Evolutionary conservation across 1,284 basidiomycete genomes (phyloP).

Genomic region (Ustilago loliicola): DNA sequence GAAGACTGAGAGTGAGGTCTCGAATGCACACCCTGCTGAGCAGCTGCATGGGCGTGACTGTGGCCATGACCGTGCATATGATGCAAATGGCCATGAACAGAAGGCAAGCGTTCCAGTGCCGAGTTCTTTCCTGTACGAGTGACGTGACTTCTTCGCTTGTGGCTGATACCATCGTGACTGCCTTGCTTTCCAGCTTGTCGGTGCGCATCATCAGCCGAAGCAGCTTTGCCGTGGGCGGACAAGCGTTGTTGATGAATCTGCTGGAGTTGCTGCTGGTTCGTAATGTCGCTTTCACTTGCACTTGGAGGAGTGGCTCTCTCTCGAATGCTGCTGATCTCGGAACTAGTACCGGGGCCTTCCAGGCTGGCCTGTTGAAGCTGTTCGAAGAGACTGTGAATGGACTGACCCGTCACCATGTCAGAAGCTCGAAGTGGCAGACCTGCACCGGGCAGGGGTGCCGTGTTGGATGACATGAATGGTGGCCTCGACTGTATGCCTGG

Average conservation of each 20-base stretch:
- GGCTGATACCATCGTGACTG: constrained; percentile 35
- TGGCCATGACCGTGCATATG: constrained; percentile 40
- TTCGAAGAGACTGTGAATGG: constrained; percentile 49
- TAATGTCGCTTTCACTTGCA: constrained; percentile 43
- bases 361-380: constrained; percentile 47
- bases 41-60: constrained; percentile 17
- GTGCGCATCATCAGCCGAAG: constrained; percentile 55
- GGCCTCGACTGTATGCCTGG: constrained; percentile 26
- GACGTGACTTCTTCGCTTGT: constrained; percentile 51
- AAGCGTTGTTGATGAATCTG: constrained; percentile 22
- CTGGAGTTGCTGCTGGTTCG: constrained; percentile 32
- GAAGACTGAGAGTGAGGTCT: constrained; percentile 42
- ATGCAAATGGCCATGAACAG: constrained; percentile 47
- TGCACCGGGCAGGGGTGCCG: constrained; percentile 39
- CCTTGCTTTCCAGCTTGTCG: constrained; percentile 46
- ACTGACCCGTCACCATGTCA: constrained; percentile 48
- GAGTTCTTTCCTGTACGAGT: constrained; percentile 51
- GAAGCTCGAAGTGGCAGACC: constrained; percentile 27
- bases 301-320: constrained; percentile 43
- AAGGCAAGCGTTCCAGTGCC: constrained; percentile 46
- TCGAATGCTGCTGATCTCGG: constrained; percentile 41
- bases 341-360: constrained; percentile 30
- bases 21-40: constrained; percentile 24
- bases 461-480: constrained; percentile 42
- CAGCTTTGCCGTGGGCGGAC: constrained; percentile 32